Percentiles rank a stretch among this genome's conserved stretches.
Conservation (phyloP, 331 rosid species). For the Stylosanthes scabra region DNA sequence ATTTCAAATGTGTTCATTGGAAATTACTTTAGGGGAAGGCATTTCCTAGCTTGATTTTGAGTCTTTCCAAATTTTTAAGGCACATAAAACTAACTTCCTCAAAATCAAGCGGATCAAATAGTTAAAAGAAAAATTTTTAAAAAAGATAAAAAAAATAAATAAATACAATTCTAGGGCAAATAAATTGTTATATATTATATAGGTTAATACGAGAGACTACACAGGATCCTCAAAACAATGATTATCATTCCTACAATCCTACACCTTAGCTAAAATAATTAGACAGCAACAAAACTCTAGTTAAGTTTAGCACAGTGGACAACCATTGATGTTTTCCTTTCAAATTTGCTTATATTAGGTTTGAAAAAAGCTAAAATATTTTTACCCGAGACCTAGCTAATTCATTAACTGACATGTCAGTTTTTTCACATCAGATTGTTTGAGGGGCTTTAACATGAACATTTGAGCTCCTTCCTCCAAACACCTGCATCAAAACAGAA, state of each 20-base stretch:
- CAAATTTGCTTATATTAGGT: conserved; percentile 24
- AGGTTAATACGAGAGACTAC: conserved; percentile 26
- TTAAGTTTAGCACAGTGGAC: conserved; percentile 19
- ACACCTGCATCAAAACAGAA: conserved; percentile 60
- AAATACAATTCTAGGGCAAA: conserved; percentile 29
- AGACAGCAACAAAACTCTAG: conserved; percentile 28
- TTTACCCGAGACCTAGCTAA: conserved; percentile 43
- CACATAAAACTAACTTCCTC: neutral
- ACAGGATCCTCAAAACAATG: conserved; percentile 37
- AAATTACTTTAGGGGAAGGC: neutral
- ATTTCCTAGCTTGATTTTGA: neutral
- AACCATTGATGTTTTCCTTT: neutral
- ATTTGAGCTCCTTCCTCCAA: conserved; percentile 95
- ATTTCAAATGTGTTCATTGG: neutral
- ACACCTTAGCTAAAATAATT: conserved; percentile 31
- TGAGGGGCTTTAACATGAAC: conserved; percentile 89
- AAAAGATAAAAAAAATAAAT: neutral
- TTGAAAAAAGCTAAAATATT: neutral
- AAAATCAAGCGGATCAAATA: neutral
- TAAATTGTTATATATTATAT: conserved; percentile 22
- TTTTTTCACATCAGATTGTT: conserved; percentile 78
- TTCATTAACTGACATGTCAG: conserved; percentile 81
- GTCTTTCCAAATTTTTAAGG: neutral
- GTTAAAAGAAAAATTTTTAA: too few species aligned
- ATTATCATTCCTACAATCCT: conserved; percentile 40